A percentile compares a stretch with the other conserved stretches of the same genome.
Evolutionary conservation across 192 early-diverging fungal genomes (phyloP).

Genomic region (Gamsiella multidivaricata): DNA sequence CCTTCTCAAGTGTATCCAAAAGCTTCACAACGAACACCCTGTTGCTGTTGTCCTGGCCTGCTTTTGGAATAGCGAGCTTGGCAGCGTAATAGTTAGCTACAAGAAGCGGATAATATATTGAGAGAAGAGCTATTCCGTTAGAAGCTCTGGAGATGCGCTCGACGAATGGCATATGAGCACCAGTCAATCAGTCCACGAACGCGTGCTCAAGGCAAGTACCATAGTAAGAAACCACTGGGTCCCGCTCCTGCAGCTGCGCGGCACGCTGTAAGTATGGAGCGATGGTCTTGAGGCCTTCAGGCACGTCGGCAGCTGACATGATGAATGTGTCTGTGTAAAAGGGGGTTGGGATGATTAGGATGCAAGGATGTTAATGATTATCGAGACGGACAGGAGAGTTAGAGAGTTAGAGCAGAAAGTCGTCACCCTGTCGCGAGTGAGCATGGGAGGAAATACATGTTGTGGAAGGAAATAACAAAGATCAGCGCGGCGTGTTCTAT

Average conservation of each 20-base stretch:
- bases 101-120: neutral
- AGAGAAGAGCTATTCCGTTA: neutral
- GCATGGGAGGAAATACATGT: too few species aligned
- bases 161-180: neutral
- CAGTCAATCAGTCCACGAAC: neutral
- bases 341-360: neutral
- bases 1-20: slow-evolving; percentile 85
- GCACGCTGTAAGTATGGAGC: slow-evolving; percentile 84
- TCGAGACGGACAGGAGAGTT: too few species aligned
- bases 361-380: neutral
- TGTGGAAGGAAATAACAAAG: too few species aligned
- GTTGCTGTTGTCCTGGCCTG: slow-evolving; percentile 64
- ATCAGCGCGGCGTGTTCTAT: too few species aligned
- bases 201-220: slow-evolving; percentile 62
- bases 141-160: neutral
- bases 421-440: too few species aligned
- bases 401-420: too few species aligned
- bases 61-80: slow-evolving; percentile 76
- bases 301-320: slow-evolving; percentile 57
- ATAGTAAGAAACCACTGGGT: slow-evolving; percentile 94
- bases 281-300: slow-evolving; percentile 75
- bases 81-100: slow-evolving; percentile 87
- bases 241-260: slow-evolving; percentile 78
- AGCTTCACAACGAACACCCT: slow-evolving; percentile 69
- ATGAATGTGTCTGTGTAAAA: neutral